These are phyloP conservation scores for Leersia perrieri DNA, from an alignment of 176 grass and related monocot species.

Conservation along the genomic window DNA sequence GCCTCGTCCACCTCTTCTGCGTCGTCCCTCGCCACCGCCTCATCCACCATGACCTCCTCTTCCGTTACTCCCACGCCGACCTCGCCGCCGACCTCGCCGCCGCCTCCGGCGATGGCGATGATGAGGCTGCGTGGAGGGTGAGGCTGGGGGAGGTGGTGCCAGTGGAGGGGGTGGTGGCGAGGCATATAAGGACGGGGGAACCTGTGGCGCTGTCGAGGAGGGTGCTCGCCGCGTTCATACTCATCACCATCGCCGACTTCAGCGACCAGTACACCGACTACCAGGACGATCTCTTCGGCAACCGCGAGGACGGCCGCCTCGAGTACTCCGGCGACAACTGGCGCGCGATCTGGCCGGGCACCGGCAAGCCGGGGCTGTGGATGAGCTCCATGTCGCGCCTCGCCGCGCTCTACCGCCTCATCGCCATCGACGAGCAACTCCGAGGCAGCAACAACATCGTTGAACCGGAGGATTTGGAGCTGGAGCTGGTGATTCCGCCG, in stretches of 20 bases:
- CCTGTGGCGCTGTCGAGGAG: constrained; percentile 51
- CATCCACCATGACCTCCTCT: constrained; percentile 51
- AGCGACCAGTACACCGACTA: constrained; percentile 80
- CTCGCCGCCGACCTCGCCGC: constrained; percentile 33
- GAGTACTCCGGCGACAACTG: constrained; percentile 55
- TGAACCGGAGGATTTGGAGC: constrained; percentile 19
- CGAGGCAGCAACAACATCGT: no score
- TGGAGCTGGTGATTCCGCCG: constrained; percentile 52
- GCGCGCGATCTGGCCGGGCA: constrained; percentile 65
- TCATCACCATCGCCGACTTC: constrained; percentile 75
- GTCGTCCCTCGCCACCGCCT: constrained; percentile 68
- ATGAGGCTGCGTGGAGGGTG: constrained; percentile 55
- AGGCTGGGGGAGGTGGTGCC: constrained; percentile 51
- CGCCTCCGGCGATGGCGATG: no score
- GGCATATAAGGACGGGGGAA: constrained; percentile 75
- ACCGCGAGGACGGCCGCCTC: constrained; percentile 52
- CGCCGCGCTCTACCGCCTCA: constrained; percentile 51
- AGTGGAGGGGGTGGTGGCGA: constrained; percentile 43
- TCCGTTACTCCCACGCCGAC: constrained; percentile 49
- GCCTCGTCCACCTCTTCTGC: constrained; percentile 92
- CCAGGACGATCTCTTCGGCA: constrained; percentile 71
- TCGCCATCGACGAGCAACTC: constrained; percentile 51
- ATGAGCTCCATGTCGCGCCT: constrained; percentile 61
- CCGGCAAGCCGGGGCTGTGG: constrained; percentile 71
- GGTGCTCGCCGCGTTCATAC: constrained; percentile 49